Evolutionary conservation across 208 protist genomes (phyloP).

Genomic region (Leptomonas seymouri): DNA sequence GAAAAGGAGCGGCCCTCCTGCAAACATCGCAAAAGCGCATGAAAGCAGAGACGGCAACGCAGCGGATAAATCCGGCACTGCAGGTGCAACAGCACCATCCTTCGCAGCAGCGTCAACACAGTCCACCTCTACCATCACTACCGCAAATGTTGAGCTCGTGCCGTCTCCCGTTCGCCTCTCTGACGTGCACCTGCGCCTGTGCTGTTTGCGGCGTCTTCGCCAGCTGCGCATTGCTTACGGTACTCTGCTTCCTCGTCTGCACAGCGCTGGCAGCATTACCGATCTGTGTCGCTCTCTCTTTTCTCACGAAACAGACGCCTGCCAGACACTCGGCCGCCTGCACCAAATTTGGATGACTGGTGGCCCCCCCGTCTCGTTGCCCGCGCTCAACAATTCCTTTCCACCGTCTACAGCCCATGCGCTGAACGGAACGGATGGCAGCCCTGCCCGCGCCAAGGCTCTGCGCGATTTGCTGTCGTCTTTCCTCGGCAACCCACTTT

Average conservation of each 20-base stretch:
- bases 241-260: constrained; percentile 39
- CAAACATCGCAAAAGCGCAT: too few relatives aligned
- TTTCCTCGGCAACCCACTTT: constrained; percentile 20
- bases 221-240: constrained; percentile 47
- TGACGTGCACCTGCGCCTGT: constrained; percentile 43
- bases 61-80: too few relatives aligned
- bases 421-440: not conserved
- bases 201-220: constrained; percentile 44
- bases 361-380: not conserved
- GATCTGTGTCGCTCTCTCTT: constrained; percentile 40
- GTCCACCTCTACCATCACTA: not conserved
- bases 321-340: constrained; percentile 10
- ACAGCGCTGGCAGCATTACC: constrained; percentile 20
- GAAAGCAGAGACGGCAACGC: too few relatives aligned
- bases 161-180: constrained; percentile 38
- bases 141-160: constrained; percentile 1
- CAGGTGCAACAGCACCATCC: too few relatives aligned
- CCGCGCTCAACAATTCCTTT: not conserved
- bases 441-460: not conserved
- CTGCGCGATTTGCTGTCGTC: constrained; percentile 15
- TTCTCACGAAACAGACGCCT: constrained; percentile 21
- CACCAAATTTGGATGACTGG: constrained; percentile 1
- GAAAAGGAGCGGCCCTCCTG: not conserved
- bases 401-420: not conserved
- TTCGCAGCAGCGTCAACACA: not conserved